These are phyloP conservation scores for Lipomyces sp. DNA, from an alignment of 805 yeast species.

Conservation along the genomic window DNA sequence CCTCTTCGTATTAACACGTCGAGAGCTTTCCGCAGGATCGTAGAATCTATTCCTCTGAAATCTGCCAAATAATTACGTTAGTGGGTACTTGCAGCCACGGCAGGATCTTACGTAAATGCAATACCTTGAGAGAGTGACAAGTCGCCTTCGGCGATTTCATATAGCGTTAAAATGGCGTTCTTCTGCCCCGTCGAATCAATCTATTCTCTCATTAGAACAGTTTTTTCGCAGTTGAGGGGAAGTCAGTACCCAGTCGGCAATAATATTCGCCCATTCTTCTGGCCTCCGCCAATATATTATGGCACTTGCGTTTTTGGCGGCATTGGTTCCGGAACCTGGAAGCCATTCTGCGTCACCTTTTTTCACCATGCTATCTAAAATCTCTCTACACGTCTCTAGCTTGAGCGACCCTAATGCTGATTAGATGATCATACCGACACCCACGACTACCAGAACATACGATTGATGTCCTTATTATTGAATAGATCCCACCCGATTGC, in stretches of 20 bases:
- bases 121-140: constrained; percentile 52
- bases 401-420: constrained; percentile 52
- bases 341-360: constrained; percentile 63
- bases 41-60: constrained; percentile 65
- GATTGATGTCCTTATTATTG: constrained; percentile 44
- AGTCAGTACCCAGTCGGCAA: constrained; percentile 60
- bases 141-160: constrained; percentile 76
- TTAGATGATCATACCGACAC: constrained; percentile 47
- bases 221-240: constrained; percentile 38
- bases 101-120: not conserved
- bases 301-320: constrained; percentile 34
- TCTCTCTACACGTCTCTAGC: constrained; percentile 58
- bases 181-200: constrained; percentile 77
- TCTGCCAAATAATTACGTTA: constrained; percentile 42
- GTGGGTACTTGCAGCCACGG: not conserved
- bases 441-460: constrained; percentile 28
- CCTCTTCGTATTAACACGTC: constrained; percentile 66
- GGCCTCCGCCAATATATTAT: constrained; percentile 71
- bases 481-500: constrained; percentile 42
- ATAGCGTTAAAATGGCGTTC: constrained; percentile 76
- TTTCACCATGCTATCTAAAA: constrained; percentile 62
- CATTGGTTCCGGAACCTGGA: constrained; percentile 44
- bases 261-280: constrained; percentile 66
- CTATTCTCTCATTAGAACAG: constrained; percentile 44
- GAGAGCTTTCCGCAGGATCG: constrained; percentile 59